Evolutionary conservation across 164 flowering plant genomes (phyloP).

Genomic region (Macadamia tetraphylla): DNA sequence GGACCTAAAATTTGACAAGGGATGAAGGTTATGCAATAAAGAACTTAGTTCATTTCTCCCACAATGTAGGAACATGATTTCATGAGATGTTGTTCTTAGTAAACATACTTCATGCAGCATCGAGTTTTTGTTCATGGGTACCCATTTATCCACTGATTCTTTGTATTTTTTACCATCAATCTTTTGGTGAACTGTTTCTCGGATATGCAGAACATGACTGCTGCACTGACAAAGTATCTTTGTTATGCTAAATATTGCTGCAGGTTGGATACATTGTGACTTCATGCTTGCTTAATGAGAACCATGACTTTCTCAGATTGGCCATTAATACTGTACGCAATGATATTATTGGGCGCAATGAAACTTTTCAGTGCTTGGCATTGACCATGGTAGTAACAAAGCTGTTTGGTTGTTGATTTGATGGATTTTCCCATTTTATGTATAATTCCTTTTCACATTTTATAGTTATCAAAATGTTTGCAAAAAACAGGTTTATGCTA

Average conservation of each 20-base stretch:
- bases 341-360: constrained; percentile 98
- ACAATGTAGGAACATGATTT: too few relatives aligned
- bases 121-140: not conserved
- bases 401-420: not conserved
- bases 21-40: too few relatives aligned
- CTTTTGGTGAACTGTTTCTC: not conserved
- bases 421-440: not conserved
- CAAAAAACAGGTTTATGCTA: not conserved
- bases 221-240: not conserved
- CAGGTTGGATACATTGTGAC: constrained; percentile 99
- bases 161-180: not conserved
- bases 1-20: too few relatives aligned
- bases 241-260: constrained; percentile 19
- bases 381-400: constrained; percentile 74
- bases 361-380: constrained; percentile 97
- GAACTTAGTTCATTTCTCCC: too few relatives aligned
- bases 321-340: constrained; percentile 95
- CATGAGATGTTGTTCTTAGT: too few relatives aligned
- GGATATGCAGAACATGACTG: not conserved
- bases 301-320: constrained; percentile 92
- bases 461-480: not conserved
- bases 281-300: constrained; percentile 88
- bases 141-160: not conserved
- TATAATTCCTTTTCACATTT: not conserved
- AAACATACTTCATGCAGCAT: not conserved